phyloP scores from a whole-genome alignment of 2,329 filamentous ascomycete species.

The Bipolaris bicolor region DNA sequence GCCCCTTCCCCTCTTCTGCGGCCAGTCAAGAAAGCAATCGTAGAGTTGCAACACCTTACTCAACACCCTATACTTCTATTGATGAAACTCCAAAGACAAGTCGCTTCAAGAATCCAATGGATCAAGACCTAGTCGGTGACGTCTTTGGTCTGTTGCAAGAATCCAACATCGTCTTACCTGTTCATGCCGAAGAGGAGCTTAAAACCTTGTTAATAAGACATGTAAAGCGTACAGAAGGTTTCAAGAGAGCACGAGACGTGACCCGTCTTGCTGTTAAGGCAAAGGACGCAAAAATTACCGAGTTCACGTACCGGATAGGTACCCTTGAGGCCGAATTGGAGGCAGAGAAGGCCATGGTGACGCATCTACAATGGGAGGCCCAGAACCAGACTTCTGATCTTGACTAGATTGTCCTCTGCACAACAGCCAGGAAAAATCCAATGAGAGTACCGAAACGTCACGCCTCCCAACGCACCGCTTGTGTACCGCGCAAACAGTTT shows the following conservation, averaged over 20 bases:
- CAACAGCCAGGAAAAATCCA: neutral
- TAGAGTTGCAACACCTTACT: conserved; percentile 23
- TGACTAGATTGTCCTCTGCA: neutral
- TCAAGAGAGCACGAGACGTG: conserved; percentile 69
- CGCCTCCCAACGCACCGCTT: too few species aligned
- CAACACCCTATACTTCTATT: conserved; percentile 28
- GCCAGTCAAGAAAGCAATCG: conserved; percentile 10
- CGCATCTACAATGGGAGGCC: conserved; percentile 35
- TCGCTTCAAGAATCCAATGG: conserved; percentile 34
- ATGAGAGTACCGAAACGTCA: neutral
- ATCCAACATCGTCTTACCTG: conserved; percentile 49
- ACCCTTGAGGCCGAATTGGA: conserved; percentile 63
- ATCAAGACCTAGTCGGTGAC: conserved; percentile 42
- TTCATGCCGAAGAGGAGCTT: conserved; percentile 25
- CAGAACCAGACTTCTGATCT: conserved; percentile 6
- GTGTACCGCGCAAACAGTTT: neutral
- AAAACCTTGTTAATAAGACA: conserved; percentile 51
- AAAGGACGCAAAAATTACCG: conserved; percentile 68
- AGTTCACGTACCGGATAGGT: conserved; percentile 70
- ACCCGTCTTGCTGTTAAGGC: conserved; percentile 66
- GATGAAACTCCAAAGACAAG: conserved; percentile 44
- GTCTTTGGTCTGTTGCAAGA: conserved; percentile 59
- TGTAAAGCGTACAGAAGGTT: conserved; percentile 64
- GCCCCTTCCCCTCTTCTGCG: conserved; percentile 27
- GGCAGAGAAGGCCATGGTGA: conserved; percentile 55